Evolutionary conservation across 768 basidiomycete species (phyloP).

Genomic region (Cubamyces sp.): DNA sequence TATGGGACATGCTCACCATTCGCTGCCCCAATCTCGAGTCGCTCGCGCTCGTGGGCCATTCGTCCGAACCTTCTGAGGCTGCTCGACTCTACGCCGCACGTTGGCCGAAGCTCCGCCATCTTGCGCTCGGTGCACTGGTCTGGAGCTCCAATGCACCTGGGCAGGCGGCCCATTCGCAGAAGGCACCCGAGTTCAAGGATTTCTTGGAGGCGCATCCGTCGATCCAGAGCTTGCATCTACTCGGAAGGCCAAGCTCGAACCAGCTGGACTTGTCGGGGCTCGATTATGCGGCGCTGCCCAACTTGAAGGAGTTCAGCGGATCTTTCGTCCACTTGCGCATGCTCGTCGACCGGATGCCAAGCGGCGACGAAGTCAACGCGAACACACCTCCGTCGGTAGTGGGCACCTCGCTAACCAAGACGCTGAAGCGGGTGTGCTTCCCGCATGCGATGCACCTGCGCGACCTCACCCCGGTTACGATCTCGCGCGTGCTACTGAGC

Average conservation of each 20-base stretch:
- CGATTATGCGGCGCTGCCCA: conserved; percentile 47
- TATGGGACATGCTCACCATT: conserved; percentile 75
- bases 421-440: conserved; percentile 60
- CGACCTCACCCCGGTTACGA: conserved; percentile 64
- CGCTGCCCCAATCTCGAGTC: conserved; percentile 70
- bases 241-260: conserved; percentile 45
- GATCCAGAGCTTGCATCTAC: conserved; percentile 39
- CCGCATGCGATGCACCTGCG: conserved; percentile 69
- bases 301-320: conserved; percentile 64
- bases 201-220: conserved; percentile 70
- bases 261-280: conserved; percentile 57
- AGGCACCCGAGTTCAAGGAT: conserved; percentile 59
- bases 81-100: conserved; percentile 59
- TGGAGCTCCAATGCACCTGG: conserved; percentile 50
- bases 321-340: conserved; percentile 69
- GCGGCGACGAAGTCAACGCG: conserved; percentile 11
- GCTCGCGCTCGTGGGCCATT: conserved; percentile 57
- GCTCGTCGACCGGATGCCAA: conserved; percentile 42
- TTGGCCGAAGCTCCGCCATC: conserved; percentile 67
- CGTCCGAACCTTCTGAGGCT: conserved; percentile 55
- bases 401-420: conserved; percentile 38
- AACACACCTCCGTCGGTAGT: conserved; percentile 25
- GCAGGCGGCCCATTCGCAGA: conserved; percentile 29
- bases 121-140: conserved; percentile 68
- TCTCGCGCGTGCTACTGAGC: conserved; percentile 62